Percentiles rank a stretch among this genome's conserved stretches.
phyloP scores from a whole-genome alignment of 768 basidiomycete genomes.

The Amanita subjunquillea region DNA sequence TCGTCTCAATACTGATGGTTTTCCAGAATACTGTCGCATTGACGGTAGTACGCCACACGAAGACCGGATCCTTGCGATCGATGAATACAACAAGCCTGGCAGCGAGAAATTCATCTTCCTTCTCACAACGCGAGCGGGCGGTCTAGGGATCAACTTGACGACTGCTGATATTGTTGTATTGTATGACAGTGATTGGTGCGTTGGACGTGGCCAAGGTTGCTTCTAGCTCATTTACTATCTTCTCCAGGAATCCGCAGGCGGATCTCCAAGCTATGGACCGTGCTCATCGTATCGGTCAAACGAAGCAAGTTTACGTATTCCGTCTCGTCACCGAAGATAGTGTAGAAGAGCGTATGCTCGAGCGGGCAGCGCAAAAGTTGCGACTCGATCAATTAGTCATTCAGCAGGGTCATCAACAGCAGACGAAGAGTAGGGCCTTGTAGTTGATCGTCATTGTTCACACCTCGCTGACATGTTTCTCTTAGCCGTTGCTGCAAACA shows the following conservation, averaged over 20 bases:
- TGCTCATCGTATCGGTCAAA: constrained; percentile 94
- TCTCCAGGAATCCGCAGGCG: constrained; percentile 88
- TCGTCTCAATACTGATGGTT: constrained; percentile 3
- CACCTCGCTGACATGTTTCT: constrained; percentile 1
- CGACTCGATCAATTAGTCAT: constrained; percentile 94
- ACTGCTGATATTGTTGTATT: constrained; percentile 91
- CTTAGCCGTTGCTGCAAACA: constrained; percentile 72
- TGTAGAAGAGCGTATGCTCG: constrained; percentile 92
- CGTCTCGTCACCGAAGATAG: constrained; percentile 94
- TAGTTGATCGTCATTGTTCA: background rate
- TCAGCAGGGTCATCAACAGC: constrained; percentile 84
- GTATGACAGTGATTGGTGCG: constrained; percentile 93
- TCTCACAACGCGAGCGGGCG: constrained; percentile 93
- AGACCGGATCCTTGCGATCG: constrained; percentile 89
- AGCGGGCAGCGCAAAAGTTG: constrained; percentile 91
- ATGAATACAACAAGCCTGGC: constrained; percentile 92
- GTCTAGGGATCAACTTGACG: constrained; percentile 93
- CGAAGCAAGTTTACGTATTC: constrained; percentile 95
- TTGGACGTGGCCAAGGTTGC: constrained; percentile 1
- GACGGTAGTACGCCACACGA: constrained; percentile 96
- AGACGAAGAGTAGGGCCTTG: constrained; percentile 51
- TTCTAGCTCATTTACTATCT: background rate
- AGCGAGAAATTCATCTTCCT: constrained; percentile 97
- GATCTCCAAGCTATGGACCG: constrained; percentile 99
- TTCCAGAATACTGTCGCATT: constrained; percentile 87